Conservation (phyloP, 208 protist species). For the Naegleria gruberi region DNA sequence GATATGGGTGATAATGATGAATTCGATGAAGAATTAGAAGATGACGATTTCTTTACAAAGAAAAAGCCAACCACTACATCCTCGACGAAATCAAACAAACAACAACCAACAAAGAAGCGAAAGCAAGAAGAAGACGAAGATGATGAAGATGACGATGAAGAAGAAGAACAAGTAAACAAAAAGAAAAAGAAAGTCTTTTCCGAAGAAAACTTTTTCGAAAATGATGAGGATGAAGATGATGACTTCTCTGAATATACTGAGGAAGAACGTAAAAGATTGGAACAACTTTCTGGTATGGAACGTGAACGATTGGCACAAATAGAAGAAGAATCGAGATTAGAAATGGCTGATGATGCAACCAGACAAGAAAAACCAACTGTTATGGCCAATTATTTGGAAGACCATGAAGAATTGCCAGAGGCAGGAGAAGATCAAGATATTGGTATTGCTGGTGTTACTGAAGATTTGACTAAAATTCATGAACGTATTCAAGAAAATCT, state of each 20-base stretch:
- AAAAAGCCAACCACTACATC: background rate
- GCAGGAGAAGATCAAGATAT: background rate
- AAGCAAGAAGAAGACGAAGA: conserved; percentile 14
- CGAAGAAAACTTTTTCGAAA: conserved; percentile 17
- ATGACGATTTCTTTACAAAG: background rate
- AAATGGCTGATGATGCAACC: background rate
- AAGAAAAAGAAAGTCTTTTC: conserved; percentile 34
- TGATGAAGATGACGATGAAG: conserved; percentile 21
- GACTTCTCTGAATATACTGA: conserved; percentile 19
- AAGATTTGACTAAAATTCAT: conserved; percentile 44
- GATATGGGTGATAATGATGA: background rate
- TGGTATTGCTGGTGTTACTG: background rate
- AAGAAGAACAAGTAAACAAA: conserved; percentile 33
- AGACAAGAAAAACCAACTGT: background rate
- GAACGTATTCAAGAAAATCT: conserved; percentile 79
- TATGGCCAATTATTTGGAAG: conserved; percentile 18
- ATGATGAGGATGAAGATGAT: conserved; percentile 21
- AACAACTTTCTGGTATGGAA: background rate
- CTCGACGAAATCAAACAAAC: background rate
- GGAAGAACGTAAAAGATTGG: background rate
- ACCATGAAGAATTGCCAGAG: conserved; percentile 23
- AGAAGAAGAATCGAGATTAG: conserved; percentile 21
- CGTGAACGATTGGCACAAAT: conserved; percentile 18
- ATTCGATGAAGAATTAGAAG: background rate
- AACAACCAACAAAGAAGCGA: background rate